Conservation (phyloP, 2,329 filamentous ascomycete species). For the Parastagonospora nodorum region DNA sequence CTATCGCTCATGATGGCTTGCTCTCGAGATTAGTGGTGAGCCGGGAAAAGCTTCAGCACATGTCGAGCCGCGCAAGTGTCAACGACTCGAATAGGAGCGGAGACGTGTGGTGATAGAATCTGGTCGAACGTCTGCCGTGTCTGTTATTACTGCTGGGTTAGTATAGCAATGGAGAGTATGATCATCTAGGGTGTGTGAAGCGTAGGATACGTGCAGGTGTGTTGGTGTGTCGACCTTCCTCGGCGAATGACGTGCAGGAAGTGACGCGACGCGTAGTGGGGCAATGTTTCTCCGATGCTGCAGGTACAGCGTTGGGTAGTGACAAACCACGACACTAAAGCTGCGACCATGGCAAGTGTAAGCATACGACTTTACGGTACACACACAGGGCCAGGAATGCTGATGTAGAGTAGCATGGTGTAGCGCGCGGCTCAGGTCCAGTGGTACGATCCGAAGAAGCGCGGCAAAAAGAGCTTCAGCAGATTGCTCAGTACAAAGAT, state of each 20-base stretch:
- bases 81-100: constrained; percentile 2
- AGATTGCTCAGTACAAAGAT: constrained; percentile 75
- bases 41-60: constrained; percentile 20
- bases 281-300: constrained; percentile 30
- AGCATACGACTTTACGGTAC: constrained; percentile 16
- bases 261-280: constrained; percentile 35
- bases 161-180: constrained; percentile 33
- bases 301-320: constrained; percentile 15
- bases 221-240: constrained; percentile 16
- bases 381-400: neutral
- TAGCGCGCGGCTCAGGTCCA: constrained; percentile 65
- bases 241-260: constrained; percentile 21
- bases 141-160: constrained; percentile 40
- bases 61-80: constrained; percentile 29
- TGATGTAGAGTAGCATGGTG: constrained; percentile 71
- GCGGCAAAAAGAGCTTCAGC: constrained; percentile 71
- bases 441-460: constrained; percentile 70
- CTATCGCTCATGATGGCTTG: constrained; percentile 27
- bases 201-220: constrained; percentile 15
- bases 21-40: constrained; percentile 10
- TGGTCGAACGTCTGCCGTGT: constrained; percentile 20
- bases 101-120: constrained; percentile 12
- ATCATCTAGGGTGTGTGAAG: constrained; percentile 23
- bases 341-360: constrained; percentile 48
- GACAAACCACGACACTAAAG: constrained; percentile 10